Evolutionary conservation across 2,329 filamentous ascomycete species (phyloP), one percentile per base, ranked within the genome.

Genomic region (Magnaporthales sp.): DNA sequence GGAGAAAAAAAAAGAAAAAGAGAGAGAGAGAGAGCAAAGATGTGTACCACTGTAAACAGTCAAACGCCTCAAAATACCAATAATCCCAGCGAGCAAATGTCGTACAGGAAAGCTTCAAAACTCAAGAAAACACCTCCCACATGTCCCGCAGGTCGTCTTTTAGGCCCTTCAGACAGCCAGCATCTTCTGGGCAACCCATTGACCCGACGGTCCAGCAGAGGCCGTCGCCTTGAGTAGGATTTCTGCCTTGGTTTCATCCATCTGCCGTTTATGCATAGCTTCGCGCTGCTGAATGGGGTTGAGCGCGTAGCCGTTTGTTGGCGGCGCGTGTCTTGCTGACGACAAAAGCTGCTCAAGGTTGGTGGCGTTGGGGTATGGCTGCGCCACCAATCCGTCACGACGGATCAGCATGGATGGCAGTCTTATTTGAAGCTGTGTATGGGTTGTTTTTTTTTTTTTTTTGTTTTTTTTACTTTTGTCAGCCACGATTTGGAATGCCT

Each of bases 371-470:
- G 78, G 76, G 66, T 79, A 80, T 2, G 80, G 79, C 63, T 75
- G 77, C 2, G 79, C 77, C 76, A 84, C 78, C 10, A 85, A 73
- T 4, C 79, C 79, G 70, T 87, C 84, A 46, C 81, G 77, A 30
- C 79, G 80, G 73, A 89, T 87, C 68, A 87, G 79, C 86, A 88
- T 88, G 0, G 84, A 87, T 2, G 86, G 86, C 22, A 87, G 79
- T 27, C 86, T 84, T 65, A 88, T 74, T 72, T 85, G 80, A 65
- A 87, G 78, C 85, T 87, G 24, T 58, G 4, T 3, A 29, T 19
- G 46, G 29, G 31, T n/a, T n/a, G 66, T n/a, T 51, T 51, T 31
- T 31, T 31, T 31, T 51, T 9, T 19, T 51, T 51, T 51, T 51
- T n/a, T n/a, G 66, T n/a, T 51, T 51, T 31, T 31, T 31, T 31